Evolutionary conservation across 805 yeast genomes (phyloP).

Genomic region (Ogataea trehalophila): DNA sequence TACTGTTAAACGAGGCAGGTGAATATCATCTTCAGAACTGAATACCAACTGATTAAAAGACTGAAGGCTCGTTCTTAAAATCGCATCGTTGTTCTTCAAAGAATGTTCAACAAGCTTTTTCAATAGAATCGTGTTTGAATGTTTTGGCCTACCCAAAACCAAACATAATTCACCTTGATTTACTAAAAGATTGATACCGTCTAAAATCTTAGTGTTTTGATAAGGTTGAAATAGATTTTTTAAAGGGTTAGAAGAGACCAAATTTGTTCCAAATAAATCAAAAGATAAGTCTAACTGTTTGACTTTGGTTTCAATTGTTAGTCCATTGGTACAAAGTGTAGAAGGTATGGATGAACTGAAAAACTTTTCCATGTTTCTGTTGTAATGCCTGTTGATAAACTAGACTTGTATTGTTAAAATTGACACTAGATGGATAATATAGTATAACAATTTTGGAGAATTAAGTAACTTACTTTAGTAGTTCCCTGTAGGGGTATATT

Average conservation of each 20-base stretch:
- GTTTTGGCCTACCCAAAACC: conserved; percentile 66
- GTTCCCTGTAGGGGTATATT: too few relatives aligned
- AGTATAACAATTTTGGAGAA: too few relatives aligned
- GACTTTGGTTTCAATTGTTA: background rate
- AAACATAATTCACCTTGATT: conserved; percentile 57
- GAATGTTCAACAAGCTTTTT: conserved; percentile 44
- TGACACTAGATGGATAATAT: background rate
- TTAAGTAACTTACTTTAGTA: too few relatives aligned
- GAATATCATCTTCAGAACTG: conserved; percentile 54
- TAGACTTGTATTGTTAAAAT: background rate
- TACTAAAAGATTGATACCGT: conserved; percentile 30
- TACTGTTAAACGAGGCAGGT: conserved; percentile 66
- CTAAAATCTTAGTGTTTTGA: conserved; percentile 22
- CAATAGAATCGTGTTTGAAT: conserved; percentile 65
- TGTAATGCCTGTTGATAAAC: background rate
- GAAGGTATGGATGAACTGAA: background rate
- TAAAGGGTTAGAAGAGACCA: background rate
- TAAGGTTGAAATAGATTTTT: background rate
- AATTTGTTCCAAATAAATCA: conserved; percentile 1
- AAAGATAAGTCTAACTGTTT: background rate
- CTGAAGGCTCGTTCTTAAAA: background rate
- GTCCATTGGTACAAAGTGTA: background rate
- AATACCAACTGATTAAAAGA: conserved; percentile 37
- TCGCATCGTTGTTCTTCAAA: background rate
- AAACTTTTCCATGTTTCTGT: background rate